Evolutionary conservation across 495 filamentous ascomycete genomes (phyloP), one percentile per base, ranked within the genome.

Genomic region (Pseudevernia furfuracea): DNA sequence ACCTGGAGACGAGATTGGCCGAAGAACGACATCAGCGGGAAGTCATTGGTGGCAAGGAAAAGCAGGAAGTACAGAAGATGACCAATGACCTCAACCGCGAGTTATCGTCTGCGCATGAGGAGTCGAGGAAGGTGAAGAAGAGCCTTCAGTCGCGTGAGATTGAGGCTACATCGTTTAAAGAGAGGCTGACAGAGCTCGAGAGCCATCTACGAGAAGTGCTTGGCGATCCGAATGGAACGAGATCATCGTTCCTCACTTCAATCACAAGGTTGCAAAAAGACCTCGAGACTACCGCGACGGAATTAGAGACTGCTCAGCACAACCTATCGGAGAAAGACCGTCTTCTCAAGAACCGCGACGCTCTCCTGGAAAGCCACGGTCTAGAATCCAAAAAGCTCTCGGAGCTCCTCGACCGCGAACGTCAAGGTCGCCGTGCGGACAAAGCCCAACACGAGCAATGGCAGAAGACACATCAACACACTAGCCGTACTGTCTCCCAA

Each of bases 331-430:
- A 97, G 71, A 97, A 92, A 72, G 92, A 97, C 59, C 85, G 87
- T 36, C 79, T 95, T 62, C 85, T 98, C 68, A 90, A 89, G 61
- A 90, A 94, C 70, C 90, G 94, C n/a, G 92, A 97, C 68, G 81
- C 84, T 36, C 80, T 97, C n/a, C 84, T 98, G 21, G 94, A 98
- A 75, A 89, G 84, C 58, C 86, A 93, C 69, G 90, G 86, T 0
- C 85, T 96, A 49, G 94, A 98, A 71, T 88, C 84, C 38, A 84
- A 89, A 59, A 92, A 92, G 70, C 78, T 97, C 36, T 85, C 85
- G 9, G 93, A 97, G 60, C 79, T 96, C 55, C 85, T 97, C 37
- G 94, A 98, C 37, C 93, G 93, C 61, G 94, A 98, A 75, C 86
- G 91, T 39, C 84, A 89, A 68, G 85, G 85, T 58, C 90, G 94